These are phyloP conservation scores for Draba incana DNA, from an alignment of 345 rosid species.

Conservation along the genomic window DNA sequence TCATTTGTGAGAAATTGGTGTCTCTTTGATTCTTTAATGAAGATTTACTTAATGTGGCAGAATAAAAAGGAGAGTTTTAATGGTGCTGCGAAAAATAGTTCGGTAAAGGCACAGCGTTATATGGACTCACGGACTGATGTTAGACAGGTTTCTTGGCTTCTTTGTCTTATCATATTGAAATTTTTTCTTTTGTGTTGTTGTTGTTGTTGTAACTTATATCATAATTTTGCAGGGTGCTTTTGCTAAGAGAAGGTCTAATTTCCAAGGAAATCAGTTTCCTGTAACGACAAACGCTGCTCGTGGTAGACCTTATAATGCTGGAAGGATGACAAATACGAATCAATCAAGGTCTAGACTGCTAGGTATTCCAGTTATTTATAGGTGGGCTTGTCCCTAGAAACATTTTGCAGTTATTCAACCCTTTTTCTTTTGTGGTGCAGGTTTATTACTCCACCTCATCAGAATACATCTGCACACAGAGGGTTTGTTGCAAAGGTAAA, in stretches of 20 bases:
- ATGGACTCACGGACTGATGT: constrained; percentile 67
- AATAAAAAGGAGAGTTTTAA: constrained; percentile 59
- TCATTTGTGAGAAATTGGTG: constrained; percentile 1
- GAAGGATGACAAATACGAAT: constrained; percentile 45
- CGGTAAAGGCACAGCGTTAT: constrained; percentile 52
- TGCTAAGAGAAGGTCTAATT: constrained; percentile 75
- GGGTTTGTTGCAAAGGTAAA: constrained; percentile 59
- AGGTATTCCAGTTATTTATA: too few species aligned
- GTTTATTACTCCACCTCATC: constrained; percentile 49
- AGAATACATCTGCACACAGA: constrained; percentile 36
- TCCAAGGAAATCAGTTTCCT: constrained; percentile 68
- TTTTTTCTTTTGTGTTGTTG: not conserved
- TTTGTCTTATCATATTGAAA: not conserved
- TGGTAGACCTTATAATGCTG: constrained; percentile 55
- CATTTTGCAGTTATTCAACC: not conserved
- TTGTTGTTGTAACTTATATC: not conserved
- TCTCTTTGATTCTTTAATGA: constrained; percentile 21
- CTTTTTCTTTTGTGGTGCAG: constrained; percentile 49
- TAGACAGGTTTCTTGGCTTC: constrained; percentile 63
- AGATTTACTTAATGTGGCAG: constrained; percentile 42
- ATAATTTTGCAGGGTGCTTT: constrained; percentile 59
- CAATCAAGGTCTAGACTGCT: constrained; percentile 65
- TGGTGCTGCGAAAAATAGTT: constrained; percentile 49
- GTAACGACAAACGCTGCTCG: constrained; percentile 55
- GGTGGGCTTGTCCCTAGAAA: not conserved